Evolutionary conservation across 441 rosid species (phyloP).

Genomic region (Croton setiger): DNA sequence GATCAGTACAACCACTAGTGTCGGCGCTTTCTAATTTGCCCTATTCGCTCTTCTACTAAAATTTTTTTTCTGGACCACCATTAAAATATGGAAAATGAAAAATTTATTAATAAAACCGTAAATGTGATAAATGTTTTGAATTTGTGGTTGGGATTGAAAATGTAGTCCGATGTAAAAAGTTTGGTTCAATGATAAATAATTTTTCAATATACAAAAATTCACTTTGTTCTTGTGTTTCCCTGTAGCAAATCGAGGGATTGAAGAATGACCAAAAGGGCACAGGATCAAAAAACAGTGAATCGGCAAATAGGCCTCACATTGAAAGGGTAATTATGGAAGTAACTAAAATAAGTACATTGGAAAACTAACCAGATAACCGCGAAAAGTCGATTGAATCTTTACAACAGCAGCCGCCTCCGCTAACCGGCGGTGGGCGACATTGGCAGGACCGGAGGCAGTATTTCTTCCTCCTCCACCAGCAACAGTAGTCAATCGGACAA

Average conservation of each 20-base stretch:
- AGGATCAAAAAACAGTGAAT: background rate
- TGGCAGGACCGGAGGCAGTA: constrained; percentile 21
- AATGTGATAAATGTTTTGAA: too few species aligned
- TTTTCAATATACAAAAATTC: background rate
- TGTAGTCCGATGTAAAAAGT: background rate
- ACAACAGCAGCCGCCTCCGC: constrained; percentile 51
- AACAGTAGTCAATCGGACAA: constrained; percentile 62
- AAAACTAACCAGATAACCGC: constrained; percentile 80
- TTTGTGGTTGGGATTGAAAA: too few species aligned
- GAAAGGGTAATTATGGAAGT: background rate
- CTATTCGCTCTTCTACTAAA: too few species aligned
- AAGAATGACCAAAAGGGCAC: background rate
- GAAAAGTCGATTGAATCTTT: constrained; percentile 84
- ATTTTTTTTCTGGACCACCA: constrained; percentile 6
- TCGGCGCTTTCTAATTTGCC: constrained; percentile 17
- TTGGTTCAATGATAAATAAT: background rate
- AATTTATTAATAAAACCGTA: too few species aligned
- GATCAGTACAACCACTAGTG: constrained; percentile 19
- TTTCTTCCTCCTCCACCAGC: constrained; percentile 17
- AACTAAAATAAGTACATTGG: background rate
- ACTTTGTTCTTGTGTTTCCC: background rate
- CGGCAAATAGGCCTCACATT: background rate
- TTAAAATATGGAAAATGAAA: too few species aligned
- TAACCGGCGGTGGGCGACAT: constrained; percentile 26
- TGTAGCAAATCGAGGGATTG: background rate